phyloP scores from a whole-genome alignment of 2,329 filamentous ascomycete genomes.

The Leptographium flavum region DNA sequence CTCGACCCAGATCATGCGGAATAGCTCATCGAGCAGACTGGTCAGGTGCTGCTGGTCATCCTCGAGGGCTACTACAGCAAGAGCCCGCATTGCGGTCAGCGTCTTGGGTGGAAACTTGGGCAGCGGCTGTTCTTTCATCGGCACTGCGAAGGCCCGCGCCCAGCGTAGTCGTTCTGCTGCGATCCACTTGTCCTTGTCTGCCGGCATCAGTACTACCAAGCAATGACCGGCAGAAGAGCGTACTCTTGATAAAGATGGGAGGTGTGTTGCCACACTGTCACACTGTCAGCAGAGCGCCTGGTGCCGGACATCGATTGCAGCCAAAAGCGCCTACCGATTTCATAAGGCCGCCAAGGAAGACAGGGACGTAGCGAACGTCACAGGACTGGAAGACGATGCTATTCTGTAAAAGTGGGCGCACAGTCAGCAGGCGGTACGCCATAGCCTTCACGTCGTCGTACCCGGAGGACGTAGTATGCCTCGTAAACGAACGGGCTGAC shows the following conservation, averaged over 20 bases:
- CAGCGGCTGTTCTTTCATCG: constrained; percentile 18
- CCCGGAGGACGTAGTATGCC: constrained; percentile 23
- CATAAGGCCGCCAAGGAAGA: constrained; percentile 24
- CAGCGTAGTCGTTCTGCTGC: constrained; percentile 19
- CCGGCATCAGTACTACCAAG: neutral
- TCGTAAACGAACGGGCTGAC: constrained; percentile 26
- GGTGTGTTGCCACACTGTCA: constrained; percentile 20
- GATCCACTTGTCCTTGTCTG: constrained; percentile 26
- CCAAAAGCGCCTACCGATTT: constrained; percentile 16
- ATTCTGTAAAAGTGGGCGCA: constrained; percentile 16
- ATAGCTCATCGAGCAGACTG: constrained; percentile 20
- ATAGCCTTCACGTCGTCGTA: too few relatives aligned
- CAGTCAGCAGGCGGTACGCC: too few relatives aligned
- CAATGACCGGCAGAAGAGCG: too few relatives aligned
- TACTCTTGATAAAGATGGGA: constrained; percentile 23
- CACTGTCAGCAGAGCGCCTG: too few relatives aligned
- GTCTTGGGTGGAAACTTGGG: constrained; percentile 23
- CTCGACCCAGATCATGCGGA: constrained; percentile 18
- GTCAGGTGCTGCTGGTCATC: constrained; percentile 12
- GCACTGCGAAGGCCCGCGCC: constrained; percentile 20
- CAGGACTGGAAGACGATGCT: constrained; percentile 17
- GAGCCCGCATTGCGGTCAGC: constrained; percentile 20
- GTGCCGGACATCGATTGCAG: neutral
- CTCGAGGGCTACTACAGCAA: constrained; percentile 15
- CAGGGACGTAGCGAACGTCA: constrained; percentile 21